Evolutionary conservation across 2,329 filamentous ascomycete genomes (phyloP), one percentile per base, ranked within the genome.

Genomic region (Claviceps pusilla): DNA sequence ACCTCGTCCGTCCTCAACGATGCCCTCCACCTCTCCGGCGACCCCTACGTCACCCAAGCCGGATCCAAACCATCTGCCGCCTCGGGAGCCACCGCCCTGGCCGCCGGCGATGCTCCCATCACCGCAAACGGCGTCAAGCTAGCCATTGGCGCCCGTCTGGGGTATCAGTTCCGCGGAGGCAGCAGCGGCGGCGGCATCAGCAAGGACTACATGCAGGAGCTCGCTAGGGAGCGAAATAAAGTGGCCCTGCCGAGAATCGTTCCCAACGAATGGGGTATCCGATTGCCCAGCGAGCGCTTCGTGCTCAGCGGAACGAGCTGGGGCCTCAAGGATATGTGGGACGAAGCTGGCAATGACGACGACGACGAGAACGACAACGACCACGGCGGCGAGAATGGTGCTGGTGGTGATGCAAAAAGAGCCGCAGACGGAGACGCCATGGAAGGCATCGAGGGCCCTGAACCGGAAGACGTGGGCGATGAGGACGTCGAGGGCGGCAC

Each of bases 131-230:
- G 84, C 45, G 73, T 90, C 39, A 78, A 84, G 58, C 78, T 88
- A n/a, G 85, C 86, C 29, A 86, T 90, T 55, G 77, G 80, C 4
- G 80, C 78, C 49, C 74, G 86, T 4, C 73, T 87, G 47, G 77
- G 81, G 35, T 85, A 83, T 65, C 83, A 87, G 64, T 89, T 89
- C 69, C 72, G 77, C 57, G 69, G 78, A 57, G 73, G 76, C 63
- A 72, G 72, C 52, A 73, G 73, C 19, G 74, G 71, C 9, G 71
- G 76, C 39, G 78, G 78, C 9, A 71, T 80, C 51, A 79, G 75
- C 66, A 90, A 90, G 65, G 87, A 91, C 59, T 89, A 86, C 67
- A 75, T 90, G 72, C 71, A 83, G 55, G 85, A 89, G 65, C 72
- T 89, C n/a, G 87, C 86, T 12, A 74, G 77, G 58, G 82, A 86